Evolutionary conservation across 2,329 filamentous ascomycete genomes (phyloP).

Genomic region (Elsinoe perseae): DNA sequence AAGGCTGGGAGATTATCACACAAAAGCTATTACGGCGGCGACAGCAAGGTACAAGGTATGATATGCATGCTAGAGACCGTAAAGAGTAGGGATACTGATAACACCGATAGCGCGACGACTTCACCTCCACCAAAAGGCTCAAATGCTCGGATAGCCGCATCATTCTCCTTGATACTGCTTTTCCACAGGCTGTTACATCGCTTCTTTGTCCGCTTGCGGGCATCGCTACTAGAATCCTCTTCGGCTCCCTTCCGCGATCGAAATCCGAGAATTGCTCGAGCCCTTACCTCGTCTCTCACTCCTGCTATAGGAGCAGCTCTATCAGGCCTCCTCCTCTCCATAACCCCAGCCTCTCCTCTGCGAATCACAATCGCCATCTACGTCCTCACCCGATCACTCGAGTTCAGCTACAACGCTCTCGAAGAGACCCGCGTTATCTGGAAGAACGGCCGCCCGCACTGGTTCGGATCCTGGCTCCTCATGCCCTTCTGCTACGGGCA

Average conservation of each 20-base stretch:
- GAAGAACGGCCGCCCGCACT: slow-evolving; percentile 58
- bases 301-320: slow-evolving; percentile 86
- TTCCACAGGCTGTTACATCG: slow-evolving; percentile 84
- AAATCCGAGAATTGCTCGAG: slow-evolving; percentile 66
- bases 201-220: slow-evolving; percentile 73
- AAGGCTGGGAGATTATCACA: slow-evolving; percentile 39
- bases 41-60: slow-evolving; percentile 1
- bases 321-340: slow-evolving; percentile 72
- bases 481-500: slow-evolving; percentile 45
- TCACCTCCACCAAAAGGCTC: slow-evolving; percentile 31
- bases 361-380: slow-evolving; percentile 78
- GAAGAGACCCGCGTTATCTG: slow-evolving; percentile 46
- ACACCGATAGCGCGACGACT: background rate
- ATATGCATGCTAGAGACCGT: background rate
- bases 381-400: slow-evolving; percentile 68
- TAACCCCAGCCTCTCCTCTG: slow-evolving; percentile 63
- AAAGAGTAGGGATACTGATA: background rate
- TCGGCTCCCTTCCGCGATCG: slow-evolving; percentile 72
- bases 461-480: slow-evolving; percentile 46
- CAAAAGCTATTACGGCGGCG: slow-evolving; percentile 25
- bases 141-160: slow-evolving; percentile 69
- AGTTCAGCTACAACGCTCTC: slow-evolving; percentile 77
- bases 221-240: slow-evolving; percentile 66
- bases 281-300: slow-evolving; percentile 74
- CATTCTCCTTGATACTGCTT: slow-evolving; percentile 75